Evolutionary conservation across 73 alveolate species (phyloP).

Genomic region (Blepharisma stoltei): DNA sequence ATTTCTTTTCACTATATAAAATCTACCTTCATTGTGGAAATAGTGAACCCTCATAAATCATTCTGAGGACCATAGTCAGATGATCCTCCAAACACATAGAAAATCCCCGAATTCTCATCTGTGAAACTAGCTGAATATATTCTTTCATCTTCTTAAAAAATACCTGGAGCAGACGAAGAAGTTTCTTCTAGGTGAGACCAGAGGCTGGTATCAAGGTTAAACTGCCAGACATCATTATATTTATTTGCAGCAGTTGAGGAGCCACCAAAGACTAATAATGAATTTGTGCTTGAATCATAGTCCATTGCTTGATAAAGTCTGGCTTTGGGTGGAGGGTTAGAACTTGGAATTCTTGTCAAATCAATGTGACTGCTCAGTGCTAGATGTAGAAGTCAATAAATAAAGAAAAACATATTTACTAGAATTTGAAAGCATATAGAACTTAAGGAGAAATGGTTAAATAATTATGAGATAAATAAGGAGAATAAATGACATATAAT

Average conservation of each 20-base stretch:
- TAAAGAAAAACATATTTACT: too few species aligned
- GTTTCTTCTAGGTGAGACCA: not conserved
- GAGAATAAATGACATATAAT: too few species aligned
- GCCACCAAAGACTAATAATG: not conserved
- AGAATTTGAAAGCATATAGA: too few species aligned
- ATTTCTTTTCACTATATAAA: not conserved
- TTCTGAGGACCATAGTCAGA: not conserved
- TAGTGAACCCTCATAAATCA: not conserved
- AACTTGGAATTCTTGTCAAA: too few species aligned
- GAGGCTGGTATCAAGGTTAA: not conserved
- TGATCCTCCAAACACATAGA: conserved; percentile 12
- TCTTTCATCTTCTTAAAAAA: conserved; percentile 14
- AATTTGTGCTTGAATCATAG: not conserved
- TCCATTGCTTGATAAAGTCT: not conserved
- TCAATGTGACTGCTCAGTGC: too few species aligned
- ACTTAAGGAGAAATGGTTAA: too few species aligned
- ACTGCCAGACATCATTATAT: conserved; percentile 17
- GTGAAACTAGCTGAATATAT: not conserved
- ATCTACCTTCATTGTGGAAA: not conserved
- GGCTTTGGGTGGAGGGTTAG: too few species aligned
- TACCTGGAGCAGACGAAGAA: not conserved
- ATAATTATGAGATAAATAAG: too few species aligned
- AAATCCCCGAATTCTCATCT: too few species aligned
- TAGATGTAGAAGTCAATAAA: too few species aligned
- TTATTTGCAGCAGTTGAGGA: not conserved